Base-by-base conservation (phyloP, 495 filamentous ascomycete genomes). In the Neurospora tetrasperma region DNA sequence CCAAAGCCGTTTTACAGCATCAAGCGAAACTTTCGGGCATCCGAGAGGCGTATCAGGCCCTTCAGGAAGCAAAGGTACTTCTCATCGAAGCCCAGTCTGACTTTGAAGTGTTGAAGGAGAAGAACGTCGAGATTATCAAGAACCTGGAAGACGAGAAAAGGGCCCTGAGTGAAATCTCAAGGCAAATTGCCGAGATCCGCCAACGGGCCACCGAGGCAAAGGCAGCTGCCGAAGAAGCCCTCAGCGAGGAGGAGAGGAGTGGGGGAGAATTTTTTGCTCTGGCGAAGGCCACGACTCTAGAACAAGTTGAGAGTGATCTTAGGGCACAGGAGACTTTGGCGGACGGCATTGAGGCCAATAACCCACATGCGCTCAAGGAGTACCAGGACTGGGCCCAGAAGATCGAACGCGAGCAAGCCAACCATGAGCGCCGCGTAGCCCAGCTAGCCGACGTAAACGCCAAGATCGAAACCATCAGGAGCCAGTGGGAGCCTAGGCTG, bases 11-110 rank as follows among this genome's bases (percentile, higher is more conserved):
- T 11, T 80, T 97, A 38, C 79, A 90, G 74, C 78, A 84, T 48
- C 78, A 90, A 82, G 83, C 88, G 72, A 81, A 86, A 39, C 87
- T 97, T 9, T 83, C 86, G 40, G 75, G 78, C 23, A 85, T 97
- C 31, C 88, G 88, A 14, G 78, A 80, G 40, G 79, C 86, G 11
- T 88, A 92, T 71, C 85, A 90, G 48, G 86, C 88, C 41, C 84
- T 94, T 12, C 78, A 93, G 16, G 89, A 93, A 76, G 85, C 86
- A 3, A 86, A 92, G 72, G 80, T 97, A 59, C 84, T 87, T 68
- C 83, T 89, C 8, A 84, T 94, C 41, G 96, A 99, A 82, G 94
- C 93, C 0, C 79, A 83, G 10, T 97, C 94, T 0, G 96, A 98
- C 74, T 79, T 91, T 6, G 87, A 89, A 70, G 83, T 82, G 14